These are phyloP conservation scores for Cryptomeria japonica DNA, from an alignment of 75 land plant genomes.

Conservation along the genomic window DNA sequence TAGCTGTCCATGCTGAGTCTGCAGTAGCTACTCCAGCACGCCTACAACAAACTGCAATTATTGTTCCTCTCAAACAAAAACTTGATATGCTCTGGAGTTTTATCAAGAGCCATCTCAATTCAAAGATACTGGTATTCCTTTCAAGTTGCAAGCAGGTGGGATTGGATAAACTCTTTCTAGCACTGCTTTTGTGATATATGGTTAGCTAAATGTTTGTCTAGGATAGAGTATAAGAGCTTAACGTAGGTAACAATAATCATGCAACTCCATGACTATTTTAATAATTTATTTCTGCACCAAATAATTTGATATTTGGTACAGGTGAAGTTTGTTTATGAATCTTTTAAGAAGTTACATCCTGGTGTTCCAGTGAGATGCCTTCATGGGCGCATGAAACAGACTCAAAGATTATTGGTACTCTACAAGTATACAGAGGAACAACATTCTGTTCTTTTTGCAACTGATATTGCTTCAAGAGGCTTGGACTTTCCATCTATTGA, in stretches of 20 bases:
- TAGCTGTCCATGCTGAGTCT: conserved; percentile 96
- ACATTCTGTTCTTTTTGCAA: conserved; percentile 78
- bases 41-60: conserved; percentile 72
- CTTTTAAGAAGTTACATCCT: conserved; percentile 88
- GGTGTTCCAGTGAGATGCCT: conserved; percentile 83
- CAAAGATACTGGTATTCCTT: conserved; percentile 90
- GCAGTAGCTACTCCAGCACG: conserved; percentile 84
- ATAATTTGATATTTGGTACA: conserved; percentile 20
- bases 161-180: background rate
- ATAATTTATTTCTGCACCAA: background rate
- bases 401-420: conserved; percentile 65
- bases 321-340: conserved; percentile 91
- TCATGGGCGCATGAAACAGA: conserved; percentile 94
- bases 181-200: background rate
- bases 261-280: background rate
- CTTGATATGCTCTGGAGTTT: conserved; percentile 97
- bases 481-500: conserved; percentile 94
- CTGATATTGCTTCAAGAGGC: conserved; percentile 97
- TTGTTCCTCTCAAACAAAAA: conserved; percentile 88
- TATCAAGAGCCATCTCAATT: conserved; percentile 79
- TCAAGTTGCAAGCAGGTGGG: conserved; percentile 93
- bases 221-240: background rate
- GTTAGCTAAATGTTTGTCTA: background rate
- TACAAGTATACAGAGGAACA: conserved; percentile 65
- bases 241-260: background rate